Evolutionary conservation across 208 protist genomes (phyloP), one percentile per base, ranked within the genome.

Genomic region (Crithidia mellificae): DNA sequence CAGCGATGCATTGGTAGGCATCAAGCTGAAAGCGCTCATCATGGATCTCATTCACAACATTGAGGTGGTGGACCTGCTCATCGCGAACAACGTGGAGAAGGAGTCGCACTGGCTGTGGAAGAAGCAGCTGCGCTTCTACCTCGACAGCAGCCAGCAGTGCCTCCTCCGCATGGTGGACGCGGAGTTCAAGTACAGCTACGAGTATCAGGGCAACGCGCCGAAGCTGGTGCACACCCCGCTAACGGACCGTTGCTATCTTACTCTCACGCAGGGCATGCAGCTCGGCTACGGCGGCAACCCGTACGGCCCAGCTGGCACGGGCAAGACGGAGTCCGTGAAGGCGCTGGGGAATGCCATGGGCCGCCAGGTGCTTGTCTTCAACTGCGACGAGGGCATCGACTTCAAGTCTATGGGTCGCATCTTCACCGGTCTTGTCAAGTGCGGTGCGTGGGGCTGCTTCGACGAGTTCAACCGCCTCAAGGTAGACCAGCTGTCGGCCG

Each of bases 381-480:
- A 99, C 85, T 99, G 98, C 77, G 98, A 99, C 80, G 98, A 99
- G 71, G 98, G 97, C 44, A 99, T 99, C 75, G 98, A 99, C 73
- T 98, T 98, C 83, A 97, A 99, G 78, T 97, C 93, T 14, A 99
- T 99, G 98, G 97, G 98, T 9, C 85, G 98, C 64, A 99, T 99
- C 76, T 99, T 99, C 84, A 98, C 94, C 27, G 98, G 98, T 9
- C 85, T 99, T n/a, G 97, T 99, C 43, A 99, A 99, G 80, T 98
- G 97, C 68, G 98, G 98, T 11, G 98, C 98, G 43, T 99, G 98
- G 98, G 98, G 98, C 24, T 99, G 98, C 87, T 99, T 99, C 77
- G 98, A 99, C 83, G 98, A 99, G 87, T 99, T 99, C 90, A 99
- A 99, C 79, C 92, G 98, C 27, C 85, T 99, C 29, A 98, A 99